Percentiles rank a stretch among this genome's conserved stretches.
Evolutionary conservation across 176 grass and related monocot species (phyloP).

Genomic region (Oryza rufipogon): DNA sequence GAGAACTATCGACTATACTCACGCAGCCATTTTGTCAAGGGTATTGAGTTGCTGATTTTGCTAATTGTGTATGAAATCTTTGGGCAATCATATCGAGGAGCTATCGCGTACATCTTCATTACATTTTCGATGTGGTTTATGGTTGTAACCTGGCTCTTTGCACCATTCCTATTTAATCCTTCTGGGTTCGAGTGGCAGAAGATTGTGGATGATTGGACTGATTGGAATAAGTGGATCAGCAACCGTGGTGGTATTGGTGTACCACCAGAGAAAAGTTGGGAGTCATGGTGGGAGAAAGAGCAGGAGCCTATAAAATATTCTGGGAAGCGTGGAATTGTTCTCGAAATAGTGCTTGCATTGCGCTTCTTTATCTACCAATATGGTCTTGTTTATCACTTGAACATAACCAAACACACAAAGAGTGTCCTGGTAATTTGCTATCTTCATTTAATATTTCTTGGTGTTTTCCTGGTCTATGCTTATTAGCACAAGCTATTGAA

Average conservation of each 20-base stretch:
- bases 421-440: slow-evolving; percentile 73
- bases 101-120: slow-evolving; percentile 83
- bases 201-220: slow-evolving; percentile 95
- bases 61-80: slow-evolving; percentile 92
- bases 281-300: slow-evolving; percentile 97
- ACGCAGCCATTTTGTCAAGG: slow-evolving; percentile 93
- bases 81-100: slow-evolving; percentile 77
- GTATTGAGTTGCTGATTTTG: slow-evolving; percentile 87
- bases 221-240: slow-evolving; percentile 98
- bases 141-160: slow-evolving; percentile 95
- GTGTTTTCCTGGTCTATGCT: slow-evolving; percentile 10
- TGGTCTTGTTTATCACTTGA: slow-evolving; percentile 93
- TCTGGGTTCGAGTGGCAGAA: slow-evolving; percentile 99
- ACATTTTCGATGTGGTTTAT: slow-evolving; percentile 98
- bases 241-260: slow-evolving; percentile 93
- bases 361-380: slow-evolving; percentile 98
- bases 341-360: slow-evolving; percentile 76
- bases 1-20: slow-evolving; percentile 92
- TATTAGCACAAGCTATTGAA: background rate
- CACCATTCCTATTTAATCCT: slow-evolving; percentile 98
- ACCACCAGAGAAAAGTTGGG: slow-evolving; percentile 79
- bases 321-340: slow-evolving; percentile 74
- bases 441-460: slow-evolving; percentile 4
- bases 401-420: slow-evolving; percentile 68
- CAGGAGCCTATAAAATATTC: slow-evolving; percentile 81